Base-by-base conservation (phyloP, 352 stramenopile genomes). In the Phytophthora nicotianae region DNA sequence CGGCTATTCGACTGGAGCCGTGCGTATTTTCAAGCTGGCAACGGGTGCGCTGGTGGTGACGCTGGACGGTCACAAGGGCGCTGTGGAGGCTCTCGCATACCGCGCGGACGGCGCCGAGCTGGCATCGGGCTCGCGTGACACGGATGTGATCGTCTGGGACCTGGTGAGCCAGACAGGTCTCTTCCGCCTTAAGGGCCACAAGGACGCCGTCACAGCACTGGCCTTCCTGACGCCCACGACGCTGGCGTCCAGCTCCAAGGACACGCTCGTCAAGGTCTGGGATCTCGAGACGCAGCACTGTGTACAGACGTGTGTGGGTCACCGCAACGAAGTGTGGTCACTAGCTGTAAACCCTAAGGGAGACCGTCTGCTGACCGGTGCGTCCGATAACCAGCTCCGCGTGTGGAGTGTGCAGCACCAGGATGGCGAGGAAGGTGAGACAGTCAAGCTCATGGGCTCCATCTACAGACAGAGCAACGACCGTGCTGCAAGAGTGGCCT, bases 181-280 rank as follows among this genome's bases (percentile, higher is more conserved):
- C 14, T 98, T 90, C 69, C 78, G 95, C 1, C 83, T 98, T 27
- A 90, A 90, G 43, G 95, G 95, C 55, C 95, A 98, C 79, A 97
- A 96, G 65, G 89, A 98, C 64, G 86, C 89, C 14, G 86, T 98
- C 33, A 98, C 94, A 17, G 90, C 89, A 37, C 52, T 98, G n/a
- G 53, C 54, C 17, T 98, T 98, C 65, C 35, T 97, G n/a, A 64
- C 68, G 4, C 55, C 75, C 17, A 65, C 75, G 24, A 68, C 62
- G 10, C 66, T 93, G 42, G 74, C 91, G 27, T 98, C 93, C 7
- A 75, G 83, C 41, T 97, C 90, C 57, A 97, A 97, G 68, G 95
- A 98, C 76, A 92, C 89, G 29, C 80, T 98, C 35, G 68, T 98
- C 42, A 98, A 98, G 76, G 81, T 97, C 16, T 98, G 95, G 95